Conservation (phyloP, 345 rosid species). For the Dovyalis caffra region DNA sequence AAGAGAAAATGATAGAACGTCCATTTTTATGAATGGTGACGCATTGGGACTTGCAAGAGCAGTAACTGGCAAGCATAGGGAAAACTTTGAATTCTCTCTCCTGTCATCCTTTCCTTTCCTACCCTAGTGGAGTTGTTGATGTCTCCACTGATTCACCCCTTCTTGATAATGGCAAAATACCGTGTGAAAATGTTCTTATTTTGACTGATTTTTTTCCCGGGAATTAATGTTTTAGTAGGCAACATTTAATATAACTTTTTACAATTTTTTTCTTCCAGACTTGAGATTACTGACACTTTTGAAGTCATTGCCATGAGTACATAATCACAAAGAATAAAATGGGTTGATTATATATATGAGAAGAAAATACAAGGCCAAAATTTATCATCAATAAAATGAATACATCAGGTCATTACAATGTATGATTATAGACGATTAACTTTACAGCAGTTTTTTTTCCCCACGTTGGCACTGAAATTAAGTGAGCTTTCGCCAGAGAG, state of each 20-base stretch:
- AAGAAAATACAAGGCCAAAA: background rate
- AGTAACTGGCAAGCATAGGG: background rate
- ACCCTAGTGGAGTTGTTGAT: no score
- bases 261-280: no score
- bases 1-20: no score
- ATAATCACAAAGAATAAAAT: no score
- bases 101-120: background rate
- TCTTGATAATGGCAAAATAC: background rate
- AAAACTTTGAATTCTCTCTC: background rate
- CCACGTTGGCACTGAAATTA: background rate
- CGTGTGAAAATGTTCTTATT: background rate
- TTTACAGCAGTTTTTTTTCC: background rate
- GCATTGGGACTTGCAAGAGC: background rate
- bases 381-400: background rate
- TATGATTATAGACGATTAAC: background rate
- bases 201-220: background rate
- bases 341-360: background rate
- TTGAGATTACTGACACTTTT: no score
- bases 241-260: no score
- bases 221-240: no score
- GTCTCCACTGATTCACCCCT: no score
- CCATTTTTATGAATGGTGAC: background rate
- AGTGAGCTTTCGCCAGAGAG: constrained; percentile 59
- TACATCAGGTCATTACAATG: background rate
- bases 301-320: no score